phyloP scores from a whole-genome alignment of 768 basidiomycete genomes.

The Lactarius akahatsu region DNA sequence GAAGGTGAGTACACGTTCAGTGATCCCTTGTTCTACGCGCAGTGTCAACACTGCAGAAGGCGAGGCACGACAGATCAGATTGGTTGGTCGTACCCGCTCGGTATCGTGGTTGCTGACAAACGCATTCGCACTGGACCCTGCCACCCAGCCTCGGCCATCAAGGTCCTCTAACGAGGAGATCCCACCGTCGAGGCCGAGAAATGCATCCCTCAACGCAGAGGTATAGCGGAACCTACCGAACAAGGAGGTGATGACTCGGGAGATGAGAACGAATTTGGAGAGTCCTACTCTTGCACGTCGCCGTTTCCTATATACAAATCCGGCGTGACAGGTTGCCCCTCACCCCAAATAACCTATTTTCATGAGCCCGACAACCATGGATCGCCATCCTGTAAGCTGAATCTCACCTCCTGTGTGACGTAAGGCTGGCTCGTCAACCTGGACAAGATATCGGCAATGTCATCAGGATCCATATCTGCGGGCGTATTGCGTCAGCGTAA shows the following conservation, averaged over 20 bases:
- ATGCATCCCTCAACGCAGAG: constrained; percentile 49
- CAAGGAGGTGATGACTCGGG: no score
- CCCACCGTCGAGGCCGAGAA: constrained; percentile 35
- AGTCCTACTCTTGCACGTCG: constrained; percentile 60
- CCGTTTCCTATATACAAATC: constrained; percentile 56
- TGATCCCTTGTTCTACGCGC: constrained; percentile 47
- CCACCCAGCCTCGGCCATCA: constrained; percentile 57
- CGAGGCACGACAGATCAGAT: not conserved
- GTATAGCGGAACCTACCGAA: constrained; percentile 55
- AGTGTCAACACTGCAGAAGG: not conserved
- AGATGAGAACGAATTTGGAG: not conserved
- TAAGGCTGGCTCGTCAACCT: constrained; percentile 48
- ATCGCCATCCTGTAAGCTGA: not conserved
- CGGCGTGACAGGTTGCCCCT: constrained; percentile 53
- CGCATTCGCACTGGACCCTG: constrained; percentile 53
- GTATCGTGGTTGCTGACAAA: constrained; percentile 74
- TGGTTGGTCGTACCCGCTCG: constrained; percentile 45
- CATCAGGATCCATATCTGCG: constrained; percentile 53
- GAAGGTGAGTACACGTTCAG: constrained; percentile 59
- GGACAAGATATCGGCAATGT: constrained; percentile 54
- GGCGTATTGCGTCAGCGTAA: not conserved
- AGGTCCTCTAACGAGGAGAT: constrained; percentile 54
- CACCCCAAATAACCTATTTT: constrained; percentile 39
- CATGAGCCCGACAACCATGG: not conserved
- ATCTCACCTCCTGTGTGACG: constrained; percentile 57